Conservation (phyloP, 2,329 filamentous ascomycete species). For the Grosmannia clavigera region DNA sequence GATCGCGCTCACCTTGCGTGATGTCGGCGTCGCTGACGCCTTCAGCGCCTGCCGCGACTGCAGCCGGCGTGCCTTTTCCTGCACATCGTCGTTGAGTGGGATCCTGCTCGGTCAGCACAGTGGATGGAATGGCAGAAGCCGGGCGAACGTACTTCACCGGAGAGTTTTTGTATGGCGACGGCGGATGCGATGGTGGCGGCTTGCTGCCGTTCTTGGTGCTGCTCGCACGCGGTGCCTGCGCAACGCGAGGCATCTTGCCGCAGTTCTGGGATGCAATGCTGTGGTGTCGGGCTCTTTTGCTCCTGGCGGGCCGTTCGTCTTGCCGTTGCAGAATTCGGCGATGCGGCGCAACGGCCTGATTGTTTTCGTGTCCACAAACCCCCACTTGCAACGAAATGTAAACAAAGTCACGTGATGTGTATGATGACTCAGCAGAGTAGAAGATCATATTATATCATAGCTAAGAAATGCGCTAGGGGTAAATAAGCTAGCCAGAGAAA, state of each 20-base stretch:
- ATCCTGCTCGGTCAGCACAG: constrained; percentile 43
- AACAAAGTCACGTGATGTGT: constrained; percentile 15
- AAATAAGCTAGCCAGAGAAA: too few species aligned
- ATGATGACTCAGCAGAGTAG: neutral
- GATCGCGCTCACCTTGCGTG: constrained; percentile 45
- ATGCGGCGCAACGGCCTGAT: constrained; percentile 8
- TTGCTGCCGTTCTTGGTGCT: constrained; percentile 23
- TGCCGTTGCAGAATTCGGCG: neutral
- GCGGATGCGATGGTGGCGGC: constrained; percentile 26
- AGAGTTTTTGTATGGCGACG: constrained; percentile 46
- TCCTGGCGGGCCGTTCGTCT: neutral
- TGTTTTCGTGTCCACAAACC: constrained; percentile 2
- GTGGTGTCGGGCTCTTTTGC: neutral
- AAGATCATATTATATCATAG: too few species aligned
- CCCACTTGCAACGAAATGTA: constrained; percentile 10
- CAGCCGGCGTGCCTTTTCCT: constrained; percentile 79
- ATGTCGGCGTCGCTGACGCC: constrained; percentile 59
- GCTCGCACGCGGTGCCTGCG: constrained; percentile 39
- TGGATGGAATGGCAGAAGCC: neutral
- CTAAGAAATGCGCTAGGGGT: too few species aligned
- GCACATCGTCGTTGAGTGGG: constrained; percentile 87
- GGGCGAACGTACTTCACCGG: constrained; percentile 37
- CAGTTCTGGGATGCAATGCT: constrained; percentile 12
- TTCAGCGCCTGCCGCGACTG: constrained; percentile 79
- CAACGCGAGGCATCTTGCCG: constrained; percentile 43